A percentile compares a stretch with the other conserved stretches of the same genome.
Evolutionary conservation across 2,329 filamentous ascomycete genomes (phyloP).

Genomic region (Fusarium austroafricanum): DNA sequence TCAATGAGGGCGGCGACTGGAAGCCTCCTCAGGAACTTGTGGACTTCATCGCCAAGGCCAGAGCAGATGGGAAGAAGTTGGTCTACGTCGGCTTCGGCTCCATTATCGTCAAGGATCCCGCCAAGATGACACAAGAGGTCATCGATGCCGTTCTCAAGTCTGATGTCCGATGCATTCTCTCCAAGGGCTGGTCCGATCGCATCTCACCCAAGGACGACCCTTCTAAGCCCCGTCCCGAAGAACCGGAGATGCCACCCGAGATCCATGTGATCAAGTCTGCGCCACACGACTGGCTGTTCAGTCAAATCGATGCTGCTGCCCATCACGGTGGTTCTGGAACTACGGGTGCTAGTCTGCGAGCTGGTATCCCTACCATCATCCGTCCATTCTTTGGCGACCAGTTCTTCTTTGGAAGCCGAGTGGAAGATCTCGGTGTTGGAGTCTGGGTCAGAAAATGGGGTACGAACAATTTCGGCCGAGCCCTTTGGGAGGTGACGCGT

Average conservation of each 20-base stretch:
- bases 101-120: constrained; percentile 91
- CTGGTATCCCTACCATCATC: constrained; percentile 92
- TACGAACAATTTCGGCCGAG: constrained; percentile 83
- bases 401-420: constrained; percentile 90
- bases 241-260: constrained; percentile 77
- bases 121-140: constrained; percentile 89
- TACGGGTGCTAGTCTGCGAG: constrained; percentile 90
- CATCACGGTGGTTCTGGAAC: constrained; percentile 97
- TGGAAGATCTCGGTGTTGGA: constrained; percentile 94
- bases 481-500: constrained; percentile 91
- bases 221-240: constrained; percentile 64
- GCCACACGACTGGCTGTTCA: constrained; percentile 97
- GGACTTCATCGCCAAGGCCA: constrained; percentile 86
- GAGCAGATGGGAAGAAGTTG: constrained; percentile 85
- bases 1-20: constrained; percentile 80
- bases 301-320: constrained; percentile 90
- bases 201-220: constrained; percentile 60
- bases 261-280: constrained; percentile 91
- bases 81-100: constrained; percentile 98
- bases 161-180: constrained; percentile 93
- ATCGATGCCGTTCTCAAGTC: constrained; percentile 91
- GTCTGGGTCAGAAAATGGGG: constrained; percentile 91
- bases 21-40: constrained; percentile 79
- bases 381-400: constrained; percentile 98
- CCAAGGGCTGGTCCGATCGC: constrained; percentile 97